Evolutionary conservation across 163 green algal genomes (phyloP), one percentile per base, ranked within the genome.

Genomic region (Chlorella variabilis): DNA sequence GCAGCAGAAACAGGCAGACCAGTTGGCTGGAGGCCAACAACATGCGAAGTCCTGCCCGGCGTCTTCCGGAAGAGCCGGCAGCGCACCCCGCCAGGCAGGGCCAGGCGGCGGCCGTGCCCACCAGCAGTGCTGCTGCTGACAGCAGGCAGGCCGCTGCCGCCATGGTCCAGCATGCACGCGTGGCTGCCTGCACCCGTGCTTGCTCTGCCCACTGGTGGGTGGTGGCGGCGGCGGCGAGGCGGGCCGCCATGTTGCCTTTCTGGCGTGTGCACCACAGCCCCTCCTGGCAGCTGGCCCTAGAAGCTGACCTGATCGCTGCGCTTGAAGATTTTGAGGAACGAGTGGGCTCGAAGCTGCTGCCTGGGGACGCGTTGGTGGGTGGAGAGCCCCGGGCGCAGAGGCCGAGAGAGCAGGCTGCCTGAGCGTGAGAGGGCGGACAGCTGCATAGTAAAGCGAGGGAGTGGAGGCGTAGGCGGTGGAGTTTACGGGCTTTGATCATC

Each of bases 321-420:
- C 1, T 39, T 39, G 15, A 80, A 80, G 21, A 80, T 54, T 36
- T 70, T 70, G n/a, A 13, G 17, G 8, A 80, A n/a, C 25, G 70
- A 39, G 25, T 58, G 36, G 27, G 73, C 1, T 23, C n/a, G 71
- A 25, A 65, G 51, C 25, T 49, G n/a, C 45, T 63, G 65, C 38
- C 65, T 73, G 38, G 36, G 34, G 49, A 27, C 29, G 39, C 42
- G 68, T 20, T 45, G 45, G 11, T 29, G 68, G 31, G n/a, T n/a
- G 39, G 39, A 25, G 23, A 11, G 7, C 8, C 66, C 39, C n/a
- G 6, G 25, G 20, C 70, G 48, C 21, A 62, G 21, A 0, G 70
- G 8, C n/a, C 25, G 66, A 18, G 29, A n/a, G n/a, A n/a, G 34
- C 33, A 48, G 34, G 29, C 18, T 11, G 34, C 31, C 33, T 3